phyloP scores from a whole-genome alignment of 2,329 filamentous ascomycete species.

The Penicillium sp. region DNA sequence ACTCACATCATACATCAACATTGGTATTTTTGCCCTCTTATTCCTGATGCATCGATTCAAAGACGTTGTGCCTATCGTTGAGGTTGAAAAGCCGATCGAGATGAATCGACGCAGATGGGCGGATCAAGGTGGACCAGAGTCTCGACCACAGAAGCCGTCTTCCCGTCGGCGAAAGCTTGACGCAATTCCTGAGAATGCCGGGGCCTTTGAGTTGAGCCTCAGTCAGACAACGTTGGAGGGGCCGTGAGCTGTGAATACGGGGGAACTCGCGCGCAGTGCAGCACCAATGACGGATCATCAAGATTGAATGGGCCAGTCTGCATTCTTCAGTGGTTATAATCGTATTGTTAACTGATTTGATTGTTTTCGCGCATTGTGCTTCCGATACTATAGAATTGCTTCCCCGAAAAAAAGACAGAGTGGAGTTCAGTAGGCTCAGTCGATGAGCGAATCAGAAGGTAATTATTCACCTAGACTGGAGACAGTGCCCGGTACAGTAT shows the following conservation, averaged over 20 bases:
- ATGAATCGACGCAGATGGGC: background rate
- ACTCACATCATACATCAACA: slow-evolving; percentile 63
- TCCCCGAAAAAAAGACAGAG: background rate
- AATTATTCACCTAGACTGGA: background rate
- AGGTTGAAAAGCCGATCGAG: background rate
- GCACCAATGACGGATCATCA: background rate
- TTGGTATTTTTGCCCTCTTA: slow-evolving; percentile 59
- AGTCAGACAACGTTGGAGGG: slow-evolving; percentile 1
- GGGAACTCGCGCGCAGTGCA: background rate
- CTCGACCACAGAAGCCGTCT: background rate
- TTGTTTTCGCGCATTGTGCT: background rate
- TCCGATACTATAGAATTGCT: background rate
- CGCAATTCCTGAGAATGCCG: background rate
- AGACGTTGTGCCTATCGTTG: slow-evolving; percentile 19
- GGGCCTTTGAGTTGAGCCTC: slow-evolving; percentile 3
- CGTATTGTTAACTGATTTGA: background rate
- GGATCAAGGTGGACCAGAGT: background rate
- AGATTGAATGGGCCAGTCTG: background rate
- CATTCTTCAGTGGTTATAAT: background rate
- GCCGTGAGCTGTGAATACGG: background rate
- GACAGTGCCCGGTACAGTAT: slow-evolving; percentile 8
- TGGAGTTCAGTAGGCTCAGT: background rate
- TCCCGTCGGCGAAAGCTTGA: background rate
- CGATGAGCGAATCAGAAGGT: background rate
- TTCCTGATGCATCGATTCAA: slow-evolving; percentile 54